Percentiles rank a stretch among this genome's conserved stretches.
phyloP scores from a whole-genome alignment of 1,284 basidiomycete species.

The Sanghuangporus weigelae region DNA sequence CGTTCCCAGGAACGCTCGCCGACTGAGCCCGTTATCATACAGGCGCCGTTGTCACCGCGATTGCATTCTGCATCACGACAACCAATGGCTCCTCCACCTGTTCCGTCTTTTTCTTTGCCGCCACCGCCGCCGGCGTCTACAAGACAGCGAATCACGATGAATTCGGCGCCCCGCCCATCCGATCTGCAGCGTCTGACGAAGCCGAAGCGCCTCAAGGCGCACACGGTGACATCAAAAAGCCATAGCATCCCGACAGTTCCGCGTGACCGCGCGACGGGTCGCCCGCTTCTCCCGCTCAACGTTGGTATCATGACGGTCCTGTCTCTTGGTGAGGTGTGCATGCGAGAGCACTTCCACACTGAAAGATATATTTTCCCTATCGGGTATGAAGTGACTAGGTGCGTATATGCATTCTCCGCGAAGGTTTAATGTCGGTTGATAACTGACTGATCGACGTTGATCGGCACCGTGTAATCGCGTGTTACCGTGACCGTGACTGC shows the following conservation, averaged over 20 bases:
- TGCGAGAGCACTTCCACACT: conserved; percentile 77
- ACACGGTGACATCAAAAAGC: conserved; percentile 69
- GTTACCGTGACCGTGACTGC: neutral
- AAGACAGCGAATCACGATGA: neutral
- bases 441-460: neutral
- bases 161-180: conserved; percentile 28
- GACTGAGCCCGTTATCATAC: neutral
- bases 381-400: conserved; percentile 78
- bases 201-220: conserved; percentile 71
- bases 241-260: conserved; percentile 71
- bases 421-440: neutral
- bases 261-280: conserved; percentile 53
- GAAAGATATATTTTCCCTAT: conserved; percentile 83
- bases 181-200: conserved; percentile 47
- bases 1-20: neutral
- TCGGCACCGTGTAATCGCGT: neutral
- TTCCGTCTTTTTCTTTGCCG: neutral
- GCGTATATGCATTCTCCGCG: conserved; percentile 19
- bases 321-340: conserved; percentile 64
- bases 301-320: conserved; percentile 80
- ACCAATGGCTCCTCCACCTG: conserved; percentile 4
- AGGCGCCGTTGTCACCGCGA: neutral
- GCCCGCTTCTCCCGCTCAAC: conserved; percentile 65
- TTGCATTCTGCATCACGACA: neutral
- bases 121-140: neutral